phyloP scores from a whole-genome alignment of 2,329 filamentous ascomycete genomes.

The Cladophialophora chaetospira region DNA sequence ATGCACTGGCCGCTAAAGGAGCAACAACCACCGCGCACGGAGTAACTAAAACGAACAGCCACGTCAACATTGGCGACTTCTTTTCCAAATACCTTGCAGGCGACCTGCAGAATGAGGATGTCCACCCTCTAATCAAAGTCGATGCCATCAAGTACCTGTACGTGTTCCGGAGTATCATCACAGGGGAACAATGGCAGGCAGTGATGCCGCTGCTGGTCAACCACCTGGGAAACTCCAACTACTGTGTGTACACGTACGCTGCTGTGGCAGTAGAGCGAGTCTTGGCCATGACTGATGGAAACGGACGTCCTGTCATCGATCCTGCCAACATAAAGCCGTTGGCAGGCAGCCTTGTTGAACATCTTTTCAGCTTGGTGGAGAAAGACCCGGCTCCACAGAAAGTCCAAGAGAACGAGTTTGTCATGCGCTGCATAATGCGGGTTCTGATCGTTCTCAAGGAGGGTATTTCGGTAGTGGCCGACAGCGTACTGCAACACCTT shows the following conservation, averaged over 20 bases:
- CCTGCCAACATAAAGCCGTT: conserved; percentile 76
- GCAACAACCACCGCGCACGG: conserved; percentile 83
- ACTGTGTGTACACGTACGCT: conserved; percentile 96
- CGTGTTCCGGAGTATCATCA: conserved; percentile 92
- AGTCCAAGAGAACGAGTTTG: conserved; percentile 96
- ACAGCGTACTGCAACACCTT: conserved; percentile 79
- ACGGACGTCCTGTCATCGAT: conserved; percentile 76
- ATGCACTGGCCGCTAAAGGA: conserved; percentile 91
- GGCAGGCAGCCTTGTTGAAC: conserved; percentile 81
- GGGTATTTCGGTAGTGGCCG: conserved; percentile 70
- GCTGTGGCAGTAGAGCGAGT: conserved; percentile 95
- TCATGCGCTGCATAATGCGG: conserved; percentile 98
- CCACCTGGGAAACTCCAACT: conserved; percentile 85
- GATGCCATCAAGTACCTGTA: conserved; percentile 98
- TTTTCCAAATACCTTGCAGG: conserved; percentile 89
- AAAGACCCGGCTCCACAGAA: conserved; percentile 83
- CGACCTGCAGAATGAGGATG: conserved; percentile 74
- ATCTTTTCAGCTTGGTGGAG: conserved; percentile 89
- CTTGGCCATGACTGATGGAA: conserved; percentile 73
- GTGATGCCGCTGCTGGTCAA: conserved; percentile 89
- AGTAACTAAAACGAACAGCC: conserved; percentile 84
- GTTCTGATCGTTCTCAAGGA: conserved; percentile 93
- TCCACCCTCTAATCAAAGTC: conserved; percentile 87
- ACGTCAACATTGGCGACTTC: conserved; percentile 88
- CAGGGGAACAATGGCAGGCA: conserved; percentile 85